phyloP scores from a whole-genome alignment of 2,329 filamentous ascomycete species.

The Ampelomyces quisqualis region DNA sequence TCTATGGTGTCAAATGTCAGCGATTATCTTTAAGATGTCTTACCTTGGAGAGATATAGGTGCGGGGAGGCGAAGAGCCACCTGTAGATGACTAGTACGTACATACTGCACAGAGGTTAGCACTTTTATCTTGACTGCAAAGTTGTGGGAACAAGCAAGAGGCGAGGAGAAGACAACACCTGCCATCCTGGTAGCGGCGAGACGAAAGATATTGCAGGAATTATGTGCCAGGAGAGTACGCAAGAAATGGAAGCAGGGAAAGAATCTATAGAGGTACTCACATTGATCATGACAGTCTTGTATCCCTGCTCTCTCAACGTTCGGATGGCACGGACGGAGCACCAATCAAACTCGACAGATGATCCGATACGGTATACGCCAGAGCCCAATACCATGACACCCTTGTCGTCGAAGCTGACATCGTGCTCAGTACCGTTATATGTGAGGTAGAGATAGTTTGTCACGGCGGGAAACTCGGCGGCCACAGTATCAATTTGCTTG shows the following conservation, averaged over 20 bases:
- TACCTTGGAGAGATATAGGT: too few species aligned
- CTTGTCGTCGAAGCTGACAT: constrained; percentile 81
- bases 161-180: too few species aligned
- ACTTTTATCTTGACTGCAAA: too few species aligned
- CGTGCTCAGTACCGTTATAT: constrained; percentile 86
- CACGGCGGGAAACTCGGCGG: constrained; percentile 89
- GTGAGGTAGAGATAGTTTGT: constrained; percentile 98
- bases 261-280: neutral
- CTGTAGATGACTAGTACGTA: too few species aligned
- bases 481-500: constrained; percentile 98
- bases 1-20: too few species aligned
- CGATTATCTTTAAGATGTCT: too few species aligned
- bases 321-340: constrained; percentile 93
- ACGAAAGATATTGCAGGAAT: too few species aligned
- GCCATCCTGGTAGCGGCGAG: too few species aligned
- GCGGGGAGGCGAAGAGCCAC: too few species aligned
- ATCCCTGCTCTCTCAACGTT: constrained; percentile 77
- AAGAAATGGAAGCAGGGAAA: neutral
- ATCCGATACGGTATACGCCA: constrained; percentile 95
- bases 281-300: constrained; percentile 97
- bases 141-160: too few species aligned
- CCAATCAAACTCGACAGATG: constrained; percentile 98
- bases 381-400: constrained; percentile 96
- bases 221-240: too few species aligned
- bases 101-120: too few species aligned